Evolutionary conservation across 139 green algal genomes (phyloP).

Genomic region (Micractinium sp.): DNA sequence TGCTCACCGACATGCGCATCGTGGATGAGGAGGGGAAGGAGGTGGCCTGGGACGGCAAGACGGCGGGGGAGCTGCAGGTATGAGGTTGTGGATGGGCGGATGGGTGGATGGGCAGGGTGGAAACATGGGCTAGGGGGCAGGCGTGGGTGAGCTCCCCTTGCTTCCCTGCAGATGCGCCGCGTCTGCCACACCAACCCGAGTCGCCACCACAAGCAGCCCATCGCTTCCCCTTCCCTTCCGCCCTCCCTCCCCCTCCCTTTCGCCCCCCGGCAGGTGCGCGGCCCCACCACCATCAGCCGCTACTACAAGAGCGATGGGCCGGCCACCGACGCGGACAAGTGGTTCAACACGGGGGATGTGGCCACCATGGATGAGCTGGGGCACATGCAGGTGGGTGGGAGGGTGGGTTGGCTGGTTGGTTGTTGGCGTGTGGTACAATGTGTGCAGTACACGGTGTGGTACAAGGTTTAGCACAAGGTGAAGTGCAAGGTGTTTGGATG

Average conservation of each 20-base stretch:
- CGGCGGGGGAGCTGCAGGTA: slow-evolving; percentile 74
- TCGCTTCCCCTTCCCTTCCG: neutral
- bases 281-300: slow-evolving; percentile 53
- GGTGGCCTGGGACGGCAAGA: slow-evolving; percentile 56
- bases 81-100: neutral
- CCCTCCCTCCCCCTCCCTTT: neutral
- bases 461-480: too few species aligned
- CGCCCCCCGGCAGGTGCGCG: slow-evolving; percentile 42
- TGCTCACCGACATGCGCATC: slow-evolving; percentile 73
- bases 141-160: neutral
- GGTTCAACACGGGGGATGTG: slow-evolving; percentile 84
- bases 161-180: neutral
- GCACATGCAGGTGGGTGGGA: slow-evolving; percentile 55
- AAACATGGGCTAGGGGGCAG: neutral
- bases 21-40: slow-evolving; percentile 63
- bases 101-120: neutral
- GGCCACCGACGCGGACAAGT: slow-evolving; percentile 47
- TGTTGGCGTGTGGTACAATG: too few species aligned
- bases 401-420: too few species aligned
- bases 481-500: too few species aligned
- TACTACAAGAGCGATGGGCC: slow-evolving; percentile 59
- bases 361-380: slow-evolving; percentile 74
- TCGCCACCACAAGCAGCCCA: neutral
- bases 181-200: neutral
- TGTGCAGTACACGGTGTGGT: too few species aligned